These are phyloP conservation scores for Trichoderma lentiforme DNA, from an alignment of 2,329 filamentous ascomycete species.

Conservation along the genomic window DNA sequence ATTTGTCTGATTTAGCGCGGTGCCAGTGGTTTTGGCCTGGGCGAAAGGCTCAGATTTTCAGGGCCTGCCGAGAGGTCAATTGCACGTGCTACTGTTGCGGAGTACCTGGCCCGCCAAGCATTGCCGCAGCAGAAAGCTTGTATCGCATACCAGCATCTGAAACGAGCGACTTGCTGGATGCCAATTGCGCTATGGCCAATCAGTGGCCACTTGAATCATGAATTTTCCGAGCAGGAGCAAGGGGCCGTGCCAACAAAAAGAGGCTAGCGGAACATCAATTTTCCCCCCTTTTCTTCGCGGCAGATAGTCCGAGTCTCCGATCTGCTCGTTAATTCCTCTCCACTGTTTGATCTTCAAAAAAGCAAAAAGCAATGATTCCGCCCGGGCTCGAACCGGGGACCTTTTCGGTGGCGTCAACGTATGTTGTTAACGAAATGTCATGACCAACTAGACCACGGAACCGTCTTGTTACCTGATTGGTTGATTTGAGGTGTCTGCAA, in stretches of 20 bases:
- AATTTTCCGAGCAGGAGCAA: conserved; percentile 15
- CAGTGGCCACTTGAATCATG: background rate
- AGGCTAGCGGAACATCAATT: conserved; percentile 1
- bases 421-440: conserved; percentile 21
- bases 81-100: background rate
- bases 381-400: conserved; percentile 21
- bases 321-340: background rate
- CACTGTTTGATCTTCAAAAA: background rate
- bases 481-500: background rate
- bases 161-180: background rate
- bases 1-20: conserved; percentile 2
- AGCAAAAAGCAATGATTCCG: conserved; percentile 17
- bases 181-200: conserved; percentile 1
- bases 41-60: conserved; percentile 1
- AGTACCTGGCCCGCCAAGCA: background rate
- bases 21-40: background rate
- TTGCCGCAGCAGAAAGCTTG: background rate
- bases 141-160: background rate
- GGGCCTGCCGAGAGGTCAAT: background rate
- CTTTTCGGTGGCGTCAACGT: conserved; percentile 20
- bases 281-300: background rate
- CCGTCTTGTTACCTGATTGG: conserved; percentile 13
- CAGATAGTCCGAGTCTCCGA: background rate
- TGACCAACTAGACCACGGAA: conserved; percentile 21
- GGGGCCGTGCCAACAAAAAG: background rate